Evolutionary conservation across 768 basidiomycete species (phyloP), one percentile per base, ranked within the genome.

Genomic region (Naganishia vaughanmartiniae): DNA sequence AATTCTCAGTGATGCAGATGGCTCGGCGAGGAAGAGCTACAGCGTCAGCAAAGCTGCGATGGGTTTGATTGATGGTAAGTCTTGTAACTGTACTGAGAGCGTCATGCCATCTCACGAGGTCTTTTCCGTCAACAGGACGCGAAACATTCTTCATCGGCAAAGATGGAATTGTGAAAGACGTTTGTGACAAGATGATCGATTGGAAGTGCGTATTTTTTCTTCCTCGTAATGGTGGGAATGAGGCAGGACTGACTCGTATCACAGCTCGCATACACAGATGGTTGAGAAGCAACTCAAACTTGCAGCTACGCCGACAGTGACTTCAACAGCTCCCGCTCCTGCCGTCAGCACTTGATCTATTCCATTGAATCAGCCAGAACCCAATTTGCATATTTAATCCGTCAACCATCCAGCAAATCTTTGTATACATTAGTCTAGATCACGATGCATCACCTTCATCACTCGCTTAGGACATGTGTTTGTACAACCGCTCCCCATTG

Each of bases 141-240:
- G 85, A 87, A 39, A 93, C 91, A 2, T 89, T 91, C 76, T 83
- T 92, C 74, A 87, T 93, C 71, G 90, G 91, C 77, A 83, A 82
- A 60, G 84, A 88, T 63, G 91, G 92, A 11, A 82, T 87, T 54
- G 83, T 93, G 33, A 84, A 85, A 87, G 90, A 78, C 39, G 84
- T 77, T n/a, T 74, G 42, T 19, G 72, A 66, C 55, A 74, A 75
- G 28, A 54, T 71, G 39, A 31, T 79, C n/a, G 67, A 57, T 39
- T 54, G 67, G 53, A 63, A 63, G 60, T 63, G 26, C 39, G 60
- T 63, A 51, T 12, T 51, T 26, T 24, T 12, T n/a, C 1, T 39
- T 28, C 2, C 24, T 28, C 4, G 19, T n/a, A 39, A 4, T 57
- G 31, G 28, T 17, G 9, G 21, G 7, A 54, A 9, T 21, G 21